These are phyloP conservation scores for Picea glauca DNA, from an alignment of 75 land plant genomes.

Conservation along the genomic window DNA sequence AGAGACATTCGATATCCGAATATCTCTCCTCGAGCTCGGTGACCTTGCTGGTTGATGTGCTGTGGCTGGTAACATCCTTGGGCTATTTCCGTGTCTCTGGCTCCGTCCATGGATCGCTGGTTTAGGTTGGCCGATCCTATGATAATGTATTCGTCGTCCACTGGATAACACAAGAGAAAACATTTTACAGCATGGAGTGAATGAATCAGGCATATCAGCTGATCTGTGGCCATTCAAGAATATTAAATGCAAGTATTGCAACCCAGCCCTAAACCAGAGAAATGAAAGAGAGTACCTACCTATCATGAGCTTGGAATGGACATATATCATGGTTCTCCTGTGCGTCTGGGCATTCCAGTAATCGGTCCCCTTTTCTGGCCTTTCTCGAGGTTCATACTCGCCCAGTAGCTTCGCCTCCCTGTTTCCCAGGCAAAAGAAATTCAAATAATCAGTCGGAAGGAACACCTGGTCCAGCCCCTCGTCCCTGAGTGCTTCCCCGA, in stretches of 20 bases:
- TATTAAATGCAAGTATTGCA: no score
- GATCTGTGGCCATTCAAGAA: neutral
- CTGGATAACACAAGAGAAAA: slow-evolving; percentile 7
- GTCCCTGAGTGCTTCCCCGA: slow-evolving; percentile 34
- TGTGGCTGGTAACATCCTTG: slow-evolving; percentile 11
- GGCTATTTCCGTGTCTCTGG: no score
- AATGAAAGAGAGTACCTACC: slow-evolving; percentile 36
- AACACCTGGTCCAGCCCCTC: slow-evolving; percentile 11
- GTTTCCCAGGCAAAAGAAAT: slow-evolving; percentile 61
- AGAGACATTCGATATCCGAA: slow-evolving; percentile 45
- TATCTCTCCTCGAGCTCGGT: slow-evolving; percentile 26
- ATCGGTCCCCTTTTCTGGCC: slow-evolving; percentile 35
- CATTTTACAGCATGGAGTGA: neutral
- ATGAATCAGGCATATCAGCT: no score
- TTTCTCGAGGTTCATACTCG: slow-evolving; percentile 31
- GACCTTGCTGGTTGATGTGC: slow-evolving; percentile 13
- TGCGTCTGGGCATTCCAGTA: no score
- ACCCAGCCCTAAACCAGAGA: no score
- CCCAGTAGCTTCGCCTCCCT: slow-evolving; percentile 23
- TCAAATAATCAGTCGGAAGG: slow-evolving; percentile 39
- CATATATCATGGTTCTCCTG: no score
- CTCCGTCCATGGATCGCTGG: no score
- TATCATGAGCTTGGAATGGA: slow-evolving; percentile 59
- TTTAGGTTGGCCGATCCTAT: no score
- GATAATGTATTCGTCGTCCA: slow-evolving; percentile 9